Evolutionary conservation across 106 monocot genomes (phyloP).

Genomic region (Chionographis japonica): DNA sequence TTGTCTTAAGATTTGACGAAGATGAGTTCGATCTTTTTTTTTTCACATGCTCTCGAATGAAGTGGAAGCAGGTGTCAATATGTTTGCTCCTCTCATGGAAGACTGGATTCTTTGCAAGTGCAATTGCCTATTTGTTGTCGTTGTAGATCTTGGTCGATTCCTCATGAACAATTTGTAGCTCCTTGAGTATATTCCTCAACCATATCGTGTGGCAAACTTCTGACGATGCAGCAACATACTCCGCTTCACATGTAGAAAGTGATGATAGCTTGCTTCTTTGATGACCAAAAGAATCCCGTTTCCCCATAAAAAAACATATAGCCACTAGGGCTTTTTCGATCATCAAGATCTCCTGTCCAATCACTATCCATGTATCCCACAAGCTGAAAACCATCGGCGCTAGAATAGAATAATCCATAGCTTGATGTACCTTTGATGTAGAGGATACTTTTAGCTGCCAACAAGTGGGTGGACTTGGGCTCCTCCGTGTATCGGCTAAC

Average conservation of each 20-base stretch:
- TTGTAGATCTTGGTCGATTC: not conserved
- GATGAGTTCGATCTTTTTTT: not conserved
- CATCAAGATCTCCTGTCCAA: too few species aligned
- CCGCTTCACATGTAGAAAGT: slow-evolving; percentile 13
- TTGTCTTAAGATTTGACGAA: too few species aligned
- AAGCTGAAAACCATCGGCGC: not conserved
- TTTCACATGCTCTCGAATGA: not conserved
- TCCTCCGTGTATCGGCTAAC: slow-evolving; percentile 2
- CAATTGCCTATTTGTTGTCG: slow-evolving; percentile 1
- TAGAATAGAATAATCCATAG: not conserved
- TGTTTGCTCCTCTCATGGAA: slow-evolving; percentile 1
- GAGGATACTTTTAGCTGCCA: slow-evolving; percentile 3
- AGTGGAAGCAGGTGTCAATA: not conserved
- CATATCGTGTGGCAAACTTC: slow-evolving; percentile 12
- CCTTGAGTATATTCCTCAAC: not conserved
- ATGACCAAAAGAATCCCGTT: not conserved
- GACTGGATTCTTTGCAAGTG: not conserved
- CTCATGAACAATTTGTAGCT: not conserved
- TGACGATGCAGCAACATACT: slow-evolving; percentile 3
- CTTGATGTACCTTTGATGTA: not conserved
- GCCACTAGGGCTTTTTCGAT: not conserved
- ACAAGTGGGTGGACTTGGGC: not conserved
- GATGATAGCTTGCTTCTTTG: slow-evolving; percentile 14
- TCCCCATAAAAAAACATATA: not conserved
- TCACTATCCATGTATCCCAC: not conserved